These are phyloP conservation scores for Penicillium subrubescens DNA, from an alignment of 495 filamentous ascomycete species.

Conservation along the genomic window DNA sequence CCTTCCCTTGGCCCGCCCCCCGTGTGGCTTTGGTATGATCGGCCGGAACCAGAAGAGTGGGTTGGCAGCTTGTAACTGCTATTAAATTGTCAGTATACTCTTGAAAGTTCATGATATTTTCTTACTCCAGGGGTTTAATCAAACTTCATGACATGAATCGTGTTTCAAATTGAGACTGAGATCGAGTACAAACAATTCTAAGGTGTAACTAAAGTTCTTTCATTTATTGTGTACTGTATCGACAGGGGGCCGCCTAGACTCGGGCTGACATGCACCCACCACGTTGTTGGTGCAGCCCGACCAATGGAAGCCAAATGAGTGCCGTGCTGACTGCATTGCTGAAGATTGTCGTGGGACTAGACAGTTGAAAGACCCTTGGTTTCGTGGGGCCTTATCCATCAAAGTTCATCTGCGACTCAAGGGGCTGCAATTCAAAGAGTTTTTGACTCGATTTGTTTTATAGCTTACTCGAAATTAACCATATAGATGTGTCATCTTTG, in stretches of 20 bases:
- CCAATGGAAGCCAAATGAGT: background rate
- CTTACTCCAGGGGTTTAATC: background rate
- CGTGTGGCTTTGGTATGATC: background rate
- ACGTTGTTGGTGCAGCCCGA: background rate
- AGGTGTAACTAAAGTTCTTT: background rate
- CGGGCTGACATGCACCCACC: constrained; percentile 1
- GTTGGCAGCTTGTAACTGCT: background rate
- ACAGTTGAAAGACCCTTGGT: background rate
- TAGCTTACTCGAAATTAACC: background rate
- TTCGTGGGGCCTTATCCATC: background rate
- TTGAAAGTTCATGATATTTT: background rate
- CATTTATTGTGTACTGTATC: background rate
- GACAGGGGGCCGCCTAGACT: background rate
- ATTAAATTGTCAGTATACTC: background rate
- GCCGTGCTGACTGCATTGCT: constrained; percentile 5
- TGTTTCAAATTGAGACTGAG: background rate
- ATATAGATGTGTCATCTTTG: background rate
- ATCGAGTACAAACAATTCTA: background rate
- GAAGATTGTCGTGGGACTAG: background rate
- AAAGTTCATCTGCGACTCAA: background rate
- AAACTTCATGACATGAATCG: background rate
- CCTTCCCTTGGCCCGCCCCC: background rate
- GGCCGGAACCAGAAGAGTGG: background rate
- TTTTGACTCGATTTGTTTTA: background rate
- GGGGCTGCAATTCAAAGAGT: background rate